Evolutionary conservation across 345 rosid genomes (phyloP), one percentile per base, ranked within the genome.

Genomic region (Populus pruinosa): DNA sequence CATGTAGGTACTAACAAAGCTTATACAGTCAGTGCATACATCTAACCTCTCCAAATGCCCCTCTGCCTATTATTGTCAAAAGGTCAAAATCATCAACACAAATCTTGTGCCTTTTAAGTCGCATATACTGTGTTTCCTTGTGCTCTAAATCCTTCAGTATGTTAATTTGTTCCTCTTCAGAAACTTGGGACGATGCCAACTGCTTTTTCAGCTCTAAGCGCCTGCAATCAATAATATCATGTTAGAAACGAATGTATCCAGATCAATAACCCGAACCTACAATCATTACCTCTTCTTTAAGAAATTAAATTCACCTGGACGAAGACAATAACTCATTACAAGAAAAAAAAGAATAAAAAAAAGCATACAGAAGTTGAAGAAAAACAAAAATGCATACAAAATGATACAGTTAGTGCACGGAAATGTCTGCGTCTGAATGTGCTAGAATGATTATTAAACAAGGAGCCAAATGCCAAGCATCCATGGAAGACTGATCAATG

Each of bases 1-100:
- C 41, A 35, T 6, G 21, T 72, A 11, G 10, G 64, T 20, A 25
- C n/a, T 16, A 12, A 12, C 10, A 41, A 41, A 41, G 44, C 14
- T 64, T 29, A 47, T 61, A 78, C 55, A 64, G 10, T 44, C 23
- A 53, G 69, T 63, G 69, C 66, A 70, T 27, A n/a, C 9, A 47
- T 76, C 90, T 82, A 82, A 94, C 99, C 97, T 95, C 99, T 73
- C 97, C 98, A 43, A 95, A 95, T 73, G 99, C 99, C 2, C 98
- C 98, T 86, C 97, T 89, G 33, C 99, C 99, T 12, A 95, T 88
- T 70, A 95, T 92, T 69, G 84, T 87, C 47, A 95, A 86, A 79
- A 90, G 92, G 71, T 89, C 91, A 70, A 95, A 93, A 85, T 95
- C 99, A 74, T 91, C 93, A 81, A 91, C 95, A 53, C 92, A 91